Percentiles rank a stretch among this genome's conserved stretches.
Conservation (phyloP, 306 rosid species). For the Mimosa pudica region DNA sequence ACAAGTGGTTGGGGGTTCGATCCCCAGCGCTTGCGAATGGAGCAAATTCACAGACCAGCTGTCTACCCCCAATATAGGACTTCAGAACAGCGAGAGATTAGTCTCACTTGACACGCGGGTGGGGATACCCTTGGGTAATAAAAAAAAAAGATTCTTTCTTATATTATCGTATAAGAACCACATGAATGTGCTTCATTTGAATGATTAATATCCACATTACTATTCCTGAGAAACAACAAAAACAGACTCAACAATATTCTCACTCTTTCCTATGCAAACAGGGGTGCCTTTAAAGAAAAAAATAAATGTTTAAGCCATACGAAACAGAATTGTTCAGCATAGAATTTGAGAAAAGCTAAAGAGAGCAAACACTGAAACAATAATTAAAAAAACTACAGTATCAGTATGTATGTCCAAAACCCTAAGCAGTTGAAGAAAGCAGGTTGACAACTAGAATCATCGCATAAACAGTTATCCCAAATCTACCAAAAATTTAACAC, state of each 20-base stretch:
- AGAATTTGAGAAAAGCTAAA: not conserved
- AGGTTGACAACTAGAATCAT: not conserved
- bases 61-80: no score
- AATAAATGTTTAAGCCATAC: not conserved
- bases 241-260: not conserved
- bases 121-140: no score
- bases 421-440: constrained; percentile 19
- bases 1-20: no score
- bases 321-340: not conserved
- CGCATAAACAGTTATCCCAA: not conserved
- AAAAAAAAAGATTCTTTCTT: not conserved
- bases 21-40: no score
- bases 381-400: not conserved
- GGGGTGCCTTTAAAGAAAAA: not conserved
- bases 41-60: no score
- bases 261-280: not conserved
- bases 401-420: not conserved
- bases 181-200: not conserved
- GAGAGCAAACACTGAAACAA: not conserved
- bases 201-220: not conserved
- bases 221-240: not conserved
- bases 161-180: not conserved
- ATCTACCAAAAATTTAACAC: not conserved
- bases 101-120: no score
- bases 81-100: no score